Evolutionary conservation across 805 yeast genomes (phyloP), one percentile per base, ranked within the genome.

Genomic region (Metschnikowia lunata): DNA sequence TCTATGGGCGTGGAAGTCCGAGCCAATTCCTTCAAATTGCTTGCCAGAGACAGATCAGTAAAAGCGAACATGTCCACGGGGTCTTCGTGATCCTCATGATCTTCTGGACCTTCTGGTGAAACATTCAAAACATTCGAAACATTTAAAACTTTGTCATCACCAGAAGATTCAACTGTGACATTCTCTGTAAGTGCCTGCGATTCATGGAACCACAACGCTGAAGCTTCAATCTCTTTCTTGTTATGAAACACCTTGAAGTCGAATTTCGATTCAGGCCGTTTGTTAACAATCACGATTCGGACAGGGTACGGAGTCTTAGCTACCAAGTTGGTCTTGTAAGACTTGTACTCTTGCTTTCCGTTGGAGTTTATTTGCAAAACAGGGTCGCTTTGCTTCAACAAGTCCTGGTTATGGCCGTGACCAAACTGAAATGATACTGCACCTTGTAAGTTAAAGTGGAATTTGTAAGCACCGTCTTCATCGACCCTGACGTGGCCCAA

Each of bases 401-500:
- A 18, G 23, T 18, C 23, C 31, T 11, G 14, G 31, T 32, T 12
- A 2, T 14, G 14, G 3, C 8, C 32, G 14, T 23, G 14, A 26
- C 36, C 42, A 27, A 39, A 14, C n/a, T 39, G 42, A 9, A 39
- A 10, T 6, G 42, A 23, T 6, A 26, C 23, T n/a, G 26, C 42
- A 1, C 36, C 42, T n/a, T 33, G 30, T n/a, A 39, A 23, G n/a
- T 27, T 26, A 26, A 39, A n/a, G 27, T 31, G 32, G 11, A 39
- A 26, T 13, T n/a, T 39, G 30, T 39, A 32, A 8, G n/a, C 26
- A 7, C 42, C 42, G 10, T 36, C 9, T 14, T 33, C 31, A 11
- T 9, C 5, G 7, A 39, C 42, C 14, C 29, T 31, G 26, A 39
- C 8, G 14, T 14, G 33, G 9, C 42, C 42, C 26, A 11, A 26